Evolutionary conservation across 2,329 filamentous ascomycete genomes (phyloP).

Genomic region (Trichophyton verrucosum): DNA sequence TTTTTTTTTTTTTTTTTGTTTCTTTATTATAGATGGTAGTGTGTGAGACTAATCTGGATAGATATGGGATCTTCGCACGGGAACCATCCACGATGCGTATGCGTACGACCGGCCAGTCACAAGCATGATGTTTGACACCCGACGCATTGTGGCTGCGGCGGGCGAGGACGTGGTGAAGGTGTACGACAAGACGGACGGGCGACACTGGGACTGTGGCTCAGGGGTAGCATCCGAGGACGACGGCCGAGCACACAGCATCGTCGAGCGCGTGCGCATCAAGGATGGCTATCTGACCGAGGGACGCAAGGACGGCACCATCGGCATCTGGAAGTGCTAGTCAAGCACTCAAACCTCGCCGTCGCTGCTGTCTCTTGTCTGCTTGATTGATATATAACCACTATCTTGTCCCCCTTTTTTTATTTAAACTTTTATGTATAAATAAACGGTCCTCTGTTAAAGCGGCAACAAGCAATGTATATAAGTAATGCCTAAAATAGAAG

Average conservation of each 20-base stretch:
- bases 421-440: background rate
- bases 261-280: constrained; percentile 79
- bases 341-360: background rate
- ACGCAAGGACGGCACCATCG: constrained; percentile 72
- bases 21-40: no score
- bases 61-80: constrained; percentile 98
- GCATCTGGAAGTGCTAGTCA: constrained; percentile 67
- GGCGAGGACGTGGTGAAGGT: constrained; percentile 93
- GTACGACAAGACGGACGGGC: constrained; percentile 91
- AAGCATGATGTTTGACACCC: constrained; percentile 91
- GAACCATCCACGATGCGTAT: constrained; percentile 89
- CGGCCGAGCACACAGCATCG: constrained; percentile 51
- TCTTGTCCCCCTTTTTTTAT: background rate
- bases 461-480: background rate
- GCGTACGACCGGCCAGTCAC: constrained; percentile 87
- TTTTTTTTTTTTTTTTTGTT: no score
- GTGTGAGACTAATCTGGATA: constrained; percentile 27
- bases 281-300: constrained; percentile 93
- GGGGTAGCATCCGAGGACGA: constrained; percentile 57
- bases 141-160: constrained; percentile 78
- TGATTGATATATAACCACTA: no score
- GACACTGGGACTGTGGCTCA: constrained; percentile 92
- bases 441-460: background rate
- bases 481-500: background rate
- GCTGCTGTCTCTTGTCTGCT: background rate